Evolutionary conservation across 257 asterid genomes (phyloP), one percentile per base, ranked within the genome.

Genomic region (Fraxinus pennsylvanica): DNA sequence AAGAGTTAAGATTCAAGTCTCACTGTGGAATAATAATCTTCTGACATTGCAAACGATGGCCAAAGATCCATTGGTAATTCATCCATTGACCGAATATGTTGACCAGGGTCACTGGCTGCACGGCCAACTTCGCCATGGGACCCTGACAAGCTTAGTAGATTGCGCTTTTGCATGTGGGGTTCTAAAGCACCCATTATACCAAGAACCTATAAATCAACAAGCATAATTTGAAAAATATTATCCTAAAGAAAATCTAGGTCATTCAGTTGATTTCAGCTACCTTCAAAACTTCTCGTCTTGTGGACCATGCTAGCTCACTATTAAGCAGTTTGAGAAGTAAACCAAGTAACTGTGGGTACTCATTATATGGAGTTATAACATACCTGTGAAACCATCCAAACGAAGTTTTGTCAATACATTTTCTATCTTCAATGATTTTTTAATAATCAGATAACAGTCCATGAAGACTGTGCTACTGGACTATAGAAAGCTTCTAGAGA

Each of bases 171-270:
- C 69, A 83, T 92, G 76, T 96, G 99, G 73, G 99, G 99, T 83
- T 96, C 99, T 76, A 96, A 86, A 65, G 99, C 99, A 71, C 99
- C 99, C 99, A 96, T 93, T 84, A 96, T 96, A 71, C 99, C 99
- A 43, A 96, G 93, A 82, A 96, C 99, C 99, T 96, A 86, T 71
- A 76, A 78, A 59, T 52, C 66, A 71, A 50, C 82, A 74, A 82
- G 30, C 71, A 76, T 13, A 39, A 68, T 71, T 85, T 84, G 61
- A 78, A 74, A 81, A 35, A 74, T 22, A 57, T 5, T 6, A 63
- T 63, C 33, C 68, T 39, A 78, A 73, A 68, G 29, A 80, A 66
- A 71, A 36, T 1, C 25, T 71, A 78, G 33, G 76, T 65, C 65
- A 75, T 70, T 43, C 81, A 71, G 76, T 30, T 71, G 74, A 75